phyloP scores from a whole-genome alignment of 345 rosid genomes.

The Hibiscus trionum region DNA sequence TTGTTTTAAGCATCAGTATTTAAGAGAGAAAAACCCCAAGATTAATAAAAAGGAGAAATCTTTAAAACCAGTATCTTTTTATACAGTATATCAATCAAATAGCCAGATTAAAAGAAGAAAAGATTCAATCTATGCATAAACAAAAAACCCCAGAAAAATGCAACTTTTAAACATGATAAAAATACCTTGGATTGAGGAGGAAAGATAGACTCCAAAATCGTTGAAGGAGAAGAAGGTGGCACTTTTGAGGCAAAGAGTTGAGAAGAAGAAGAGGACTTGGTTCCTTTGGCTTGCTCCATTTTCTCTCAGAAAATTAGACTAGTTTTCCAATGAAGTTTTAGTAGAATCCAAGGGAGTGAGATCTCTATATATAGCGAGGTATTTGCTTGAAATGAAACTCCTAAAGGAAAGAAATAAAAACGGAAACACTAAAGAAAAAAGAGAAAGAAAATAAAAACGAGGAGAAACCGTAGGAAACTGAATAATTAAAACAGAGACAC shows the following conservation, averaged over 20 bases:
- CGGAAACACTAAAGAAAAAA: too few species aligned
- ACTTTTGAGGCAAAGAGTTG: slow-evolving; percentile 68
- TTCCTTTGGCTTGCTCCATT: slow-evolving; percentile 56
- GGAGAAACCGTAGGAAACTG: neutral
- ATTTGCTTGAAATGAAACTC: neutral
- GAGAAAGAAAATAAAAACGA: neutral
- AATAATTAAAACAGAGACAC: neutral
- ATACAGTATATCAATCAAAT: neutral
- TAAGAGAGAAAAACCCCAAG: too few species aligned
- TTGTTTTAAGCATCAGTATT: too few species aligned
- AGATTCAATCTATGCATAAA: neutral
- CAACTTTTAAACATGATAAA: neutral
- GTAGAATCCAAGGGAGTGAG: neutral
- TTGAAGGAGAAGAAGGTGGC: slow-evolving; percentile 44
- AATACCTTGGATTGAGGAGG: slow-evolving; percentile 51
- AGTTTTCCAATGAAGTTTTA: neutral
- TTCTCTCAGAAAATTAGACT: neutral
- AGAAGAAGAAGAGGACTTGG: slow-evolving; percentile 37
- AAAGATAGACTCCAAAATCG: slow-evolving; percentile 56
- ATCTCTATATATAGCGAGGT: neutral
- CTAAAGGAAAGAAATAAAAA: neutral
- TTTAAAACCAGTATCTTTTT: neutral
- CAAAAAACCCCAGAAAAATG: neutral
- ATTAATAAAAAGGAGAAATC: neutral
- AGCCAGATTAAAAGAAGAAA: neutral